Evolutionary conservation across 768 basidiomycete genomes (phyloP).

Genomic region (Pilatotrama ljubarskyi): DNA sequence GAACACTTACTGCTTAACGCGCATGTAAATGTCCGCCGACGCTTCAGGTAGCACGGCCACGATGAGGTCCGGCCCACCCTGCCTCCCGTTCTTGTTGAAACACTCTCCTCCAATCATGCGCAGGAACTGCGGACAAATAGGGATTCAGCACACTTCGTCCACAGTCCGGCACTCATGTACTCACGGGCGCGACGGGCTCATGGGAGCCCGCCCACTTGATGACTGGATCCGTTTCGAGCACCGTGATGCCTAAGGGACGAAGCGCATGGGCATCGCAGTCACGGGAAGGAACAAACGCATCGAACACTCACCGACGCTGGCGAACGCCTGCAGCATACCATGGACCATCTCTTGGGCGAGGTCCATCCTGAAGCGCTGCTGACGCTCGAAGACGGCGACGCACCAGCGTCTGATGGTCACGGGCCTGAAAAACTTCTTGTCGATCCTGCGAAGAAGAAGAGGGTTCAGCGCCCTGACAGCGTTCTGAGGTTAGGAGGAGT

Average conservation of each 20-base stretch:
- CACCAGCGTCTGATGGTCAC: conserved; percentile 57
- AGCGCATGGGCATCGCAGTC: too few relatives aligned
- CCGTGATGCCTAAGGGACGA: conserved; percentile 52
- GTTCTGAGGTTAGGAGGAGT: too few relatives aligned
- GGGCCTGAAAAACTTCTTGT: conserved; percentile 67
- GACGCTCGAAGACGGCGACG: conserved; percentile 65
- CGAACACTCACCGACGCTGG: conserved; percentile 55
- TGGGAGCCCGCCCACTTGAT: conserved; percentile 61
- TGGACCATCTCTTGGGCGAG: conserved; percentile 54
- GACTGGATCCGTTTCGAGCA: conserved; percentile 45
- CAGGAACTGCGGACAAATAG: conserved; percentile 41
- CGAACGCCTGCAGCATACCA: conserved; percentile 50
- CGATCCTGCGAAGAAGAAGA: conserved; percentile 49
- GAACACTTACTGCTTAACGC: conserved; percentile 70
- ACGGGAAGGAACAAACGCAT: neutral
- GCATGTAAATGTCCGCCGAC: conserved; percentile 73
- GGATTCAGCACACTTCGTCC: neutral
- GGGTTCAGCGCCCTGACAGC: neutral
- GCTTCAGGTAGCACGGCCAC: conserved; percentile 73
- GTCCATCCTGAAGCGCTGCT: conserved; percentile 52
- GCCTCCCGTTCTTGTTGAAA: conserved; percentile 34
- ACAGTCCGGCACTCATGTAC: neutral
- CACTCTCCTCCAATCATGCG: conserved; percentile 51
- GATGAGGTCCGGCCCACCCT: conserved; percentile 51
- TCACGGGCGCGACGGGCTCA: conserved; percentile 49